phyloP scores from a whole-genome alignment of 2,329 filamentous ascomycete genomes.

The Fusarium sp. region DNA sequence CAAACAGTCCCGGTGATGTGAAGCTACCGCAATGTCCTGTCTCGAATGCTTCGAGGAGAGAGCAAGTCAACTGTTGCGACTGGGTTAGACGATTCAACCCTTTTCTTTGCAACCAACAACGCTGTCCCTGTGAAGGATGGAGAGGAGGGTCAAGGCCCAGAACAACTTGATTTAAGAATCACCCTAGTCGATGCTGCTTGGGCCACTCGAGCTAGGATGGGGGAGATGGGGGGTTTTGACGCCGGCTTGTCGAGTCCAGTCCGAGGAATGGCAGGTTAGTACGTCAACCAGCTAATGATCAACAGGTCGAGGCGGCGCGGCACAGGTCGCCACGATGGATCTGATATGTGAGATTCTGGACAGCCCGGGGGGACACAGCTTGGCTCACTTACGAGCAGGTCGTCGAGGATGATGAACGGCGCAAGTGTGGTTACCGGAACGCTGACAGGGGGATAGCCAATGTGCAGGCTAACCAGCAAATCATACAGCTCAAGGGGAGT shows the following conservation, averaged over 20 bases:
- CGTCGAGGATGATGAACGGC: conserved; percentile 34
- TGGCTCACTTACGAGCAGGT: conserved; percentile 29
- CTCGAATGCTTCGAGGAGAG: conserved; percentile 7
- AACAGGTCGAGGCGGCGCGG: conserved; percentile 26
- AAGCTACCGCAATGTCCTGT: conserved; percentile 8
- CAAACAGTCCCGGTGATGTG: conserved; percentile 49
- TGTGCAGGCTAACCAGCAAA: conserved; percentile 40
- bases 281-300: conserved; percentile 28
- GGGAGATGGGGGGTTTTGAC: conserved; percentile 12
- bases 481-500: conserved; percentile 36
- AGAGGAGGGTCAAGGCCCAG: conserved; percentile 1
- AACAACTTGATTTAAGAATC: conserved; percentile 7
- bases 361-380: conserved; percentile 18
- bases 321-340: conserved; percentile 22
- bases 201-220: conserved; percentile 12
- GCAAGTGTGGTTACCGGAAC: conserved; percentile 31
- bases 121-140: not conserved
- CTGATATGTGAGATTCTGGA: conserved; percentile 22
- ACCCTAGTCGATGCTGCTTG: conserved; percentile 18
- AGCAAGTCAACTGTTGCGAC: conserved; percentile 7
- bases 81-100: conserved; percentile 1
- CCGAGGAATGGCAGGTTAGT: conserved; percentile 28
- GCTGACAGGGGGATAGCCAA: conserved; percentile 37
- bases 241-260: conserved; percentile 18
- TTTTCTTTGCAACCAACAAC: conserved; percentile 9